These are phyloP conservation scores for Sarocladium oryzae DNA, from an alignment of 2,329 filamentous ascomycete species.

Conservation along the genomic window DNA sequence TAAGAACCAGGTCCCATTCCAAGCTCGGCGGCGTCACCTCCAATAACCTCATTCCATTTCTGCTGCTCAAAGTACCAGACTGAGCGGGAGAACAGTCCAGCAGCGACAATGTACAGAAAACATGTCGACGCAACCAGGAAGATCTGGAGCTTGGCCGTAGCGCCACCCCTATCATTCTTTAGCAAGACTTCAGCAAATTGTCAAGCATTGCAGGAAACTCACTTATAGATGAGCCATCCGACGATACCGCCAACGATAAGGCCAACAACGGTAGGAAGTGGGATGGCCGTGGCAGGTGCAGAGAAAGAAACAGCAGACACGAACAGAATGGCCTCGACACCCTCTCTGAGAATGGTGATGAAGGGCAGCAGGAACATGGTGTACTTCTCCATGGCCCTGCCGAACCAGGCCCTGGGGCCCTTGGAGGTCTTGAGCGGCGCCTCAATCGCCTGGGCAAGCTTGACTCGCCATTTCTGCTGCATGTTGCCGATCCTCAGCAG, in stretches of 20 bases:
- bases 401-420: conserved; percentile 9
- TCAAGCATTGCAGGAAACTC: conserved; percentile 24
- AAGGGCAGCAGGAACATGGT: conserved; percentile 83
- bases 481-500: conserved; percentile 77
- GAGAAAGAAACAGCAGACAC: conserved; percentile 77
- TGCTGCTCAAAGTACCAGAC: conserved; percentile 71
- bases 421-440: conserved; percentile 28
- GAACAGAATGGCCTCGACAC: conserved; percentile 80
- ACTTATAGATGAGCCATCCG: conserved; percentile 75
- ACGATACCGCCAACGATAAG: conserved; percentile 59
- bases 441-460: conserved; percentile 66
- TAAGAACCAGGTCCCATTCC: conserved; percentile 65
- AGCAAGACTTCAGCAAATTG: not conserved
- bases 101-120: conserved; percentile 76
- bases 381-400: conserved; percentile 63
- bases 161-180: conserved; percentile 29
- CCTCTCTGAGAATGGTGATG: conserved; percentile 80
- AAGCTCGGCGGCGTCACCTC: conserved; percentile 46
- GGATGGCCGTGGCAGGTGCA: conserved; percentile 68
- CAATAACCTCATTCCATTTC: conserved; percentile 59
- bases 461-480: conserved; percentile 81
- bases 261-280: conserved; percentile 68
- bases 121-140: conserved; percentile 81
- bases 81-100: conserved; percentile 70
- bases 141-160: conserved; percentile 48